Evolutionary conservation across 176 grass and related monocot genomes (phyloP).

Genomic region (Eleusine coracana): DNA sequence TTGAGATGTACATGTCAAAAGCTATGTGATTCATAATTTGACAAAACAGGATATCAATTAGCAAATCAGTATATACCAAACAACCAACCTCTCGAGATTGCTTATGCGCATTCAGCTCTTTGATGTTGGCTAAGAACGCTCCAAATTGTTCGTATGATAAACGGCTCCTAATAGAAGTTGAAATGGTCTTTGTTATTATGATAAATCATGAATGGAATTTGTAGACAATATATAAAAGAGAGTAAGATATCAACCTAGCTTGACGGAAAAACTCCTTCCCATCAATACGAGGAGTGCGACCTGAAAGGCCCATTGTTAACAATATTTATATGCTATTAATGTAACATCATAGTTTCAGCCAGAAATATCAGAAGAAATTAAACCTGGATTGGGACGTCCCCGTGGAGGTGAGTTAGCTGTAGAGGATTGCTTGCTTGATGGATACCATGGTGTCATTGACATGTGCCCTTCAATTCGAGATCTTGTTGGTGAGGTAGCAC

Average conservation of each 20-base stretch:
- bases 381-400: slow-evolving; percentile 73
- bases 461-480: slow-evolving; percentile 56
- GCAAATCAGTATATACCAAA: not conserved
- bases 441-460: slow-evolving; percentile 90
- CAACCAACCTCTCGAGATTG: slow-evolving; percentile 80
- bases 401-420: slow-evolving; percentile 75
- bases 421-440: slow-evolving; percentile 88
- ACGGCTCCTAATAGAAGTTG: slow-evolving; percentile 71
- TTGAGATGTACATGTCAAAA: slow-evolving; percentile 20
- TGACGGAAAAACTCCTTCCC: slow-evolving; percentile 98
- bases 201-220: slow-evolving; percentile 22
- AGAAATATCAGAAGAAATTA: not conserved
- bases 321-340: slow-evolving; percentile 11
- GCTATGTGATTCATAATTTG: not conserved
- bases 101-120: slow-evolving; percentile 91
- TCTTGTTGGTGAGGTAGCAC: slow-evolving; percentile 76
- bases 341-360: not conserved
- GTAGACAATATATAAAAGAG: not conserved
- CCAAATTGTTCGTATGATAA: slow-evolving; percentile 99
- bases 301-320: slow-evolving; percentile 54
- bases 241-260: slow-evolving; percentile 59
- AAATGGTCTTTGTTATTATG: slow-evolving; percentile 20
- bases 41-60: not conserved
- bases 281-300: slow-evolving; percentile 75
- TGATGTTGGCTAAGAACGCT: slow-evolving; percentile 95